phyloP scores from a whole-genome alignment of 306 rosid genomes.

The Aeschynomene evenia region DNA sequence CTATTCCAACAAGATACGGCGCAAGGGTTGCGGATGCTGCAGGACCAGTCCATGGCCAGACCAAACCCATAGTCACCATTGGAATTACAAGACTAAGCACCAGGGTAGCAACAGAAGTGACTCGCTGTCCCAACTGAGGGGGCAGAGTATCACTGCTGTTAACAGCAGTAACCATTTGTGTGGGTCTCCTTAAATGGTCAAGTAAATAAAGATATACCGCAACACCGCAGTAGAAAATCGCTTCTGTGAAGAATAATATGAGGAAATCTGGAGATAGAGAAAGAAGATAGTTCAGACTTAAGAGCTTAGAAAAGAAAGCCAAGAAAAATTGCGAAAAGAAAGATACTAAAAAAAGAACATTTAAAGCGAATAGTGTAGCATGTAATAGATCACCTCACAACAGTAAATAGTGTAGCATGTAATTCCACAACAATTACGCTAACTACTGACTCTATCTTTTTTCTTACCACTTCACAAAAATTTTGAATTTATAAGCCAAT shows the following conservation, averaged over 20 bases:
- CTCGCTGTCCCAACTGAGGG: constrained; percentile 67
- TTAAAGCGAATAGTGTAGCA: constrained; percentile 19
- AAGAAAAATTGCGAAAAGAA: neutral
- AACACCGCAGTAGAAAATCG: constrained; percentile 89
- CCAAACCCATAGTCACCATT: constrained; percentile 98
- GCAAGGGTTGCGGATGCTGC: constrained; percentile 99
- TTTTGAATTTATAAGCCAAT: constrained; percentile 3
- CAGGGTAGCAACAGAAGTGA: constrained; percentile 74
- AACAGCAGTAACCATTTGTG: constrained; percentile 37
- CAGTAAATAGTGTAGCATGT: neutral
- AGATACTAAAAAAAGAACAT: neutral
- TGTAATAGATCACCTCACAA: constrained; percentile 1
- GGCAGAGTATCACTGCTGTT: constrained; percentile 34
- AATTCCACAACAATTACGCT: constrained; percentile 14
- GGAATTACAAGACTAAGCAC: constrained; percentile 94
- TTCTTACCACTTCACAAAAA: constrained; percentile 2
- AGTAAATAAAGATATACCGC: constrained; percentile 70
- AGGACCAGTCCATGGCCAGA: constrained; percentile 99
- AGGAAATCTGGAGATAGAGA: constrained; percentile 79
- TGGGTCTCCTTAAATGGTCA: constrained; percentile 62
- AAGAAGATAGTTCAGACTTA: constrained; percentile 18
- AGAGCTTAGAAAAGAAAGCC: constrained; percentile 32
- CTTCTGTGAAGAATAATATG: constrained; percentile 97
- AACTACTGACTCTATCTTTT: neutral
- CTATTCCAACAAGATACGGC: constrained; percentile 89